A percentile compares a stretch with the other conserved stretches of the same genome.
phyloP scores from a whole-genome alignment of 2,329 filamentous ascomycete species.

The Sarocladiaceae sp. region DNA sequence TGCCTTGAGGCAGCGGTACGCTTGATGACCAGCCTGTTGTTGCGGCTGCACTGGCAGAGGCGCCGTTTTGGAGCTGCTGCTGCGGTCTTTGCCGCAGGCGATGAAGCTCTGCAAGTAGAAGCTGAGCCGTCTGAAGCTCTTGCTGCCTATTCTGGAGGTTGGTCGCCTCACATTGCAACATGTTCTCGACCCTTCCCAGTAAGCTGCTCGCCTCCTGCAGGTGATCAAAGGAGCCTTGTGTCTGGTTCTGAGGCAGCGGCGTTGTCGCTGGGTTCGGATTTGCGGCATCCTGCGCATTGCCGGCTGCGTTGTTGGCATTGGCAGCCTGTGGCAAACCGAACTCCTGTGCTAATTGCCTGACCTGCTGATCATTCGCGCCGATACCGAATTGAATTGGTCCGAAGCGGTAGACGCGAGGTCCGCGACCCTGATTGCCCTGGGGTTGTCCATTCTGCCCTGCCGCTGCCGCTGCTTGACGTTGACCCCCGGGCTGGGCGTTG shows the following conservation, averaged over 20 bases:
- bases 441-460: conserved; percentile 18
- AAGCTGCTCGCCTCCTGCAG: conserved; percentile 49
- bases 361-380: conserved; percentile 61
- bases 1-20: background rate
- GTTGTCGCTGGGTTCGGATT: conserved; percentile 8
- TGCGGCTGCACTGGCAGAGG: background rate
- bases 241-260: conserved; percentile 5
- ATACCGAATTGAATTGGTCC: conserved; percentile 72
- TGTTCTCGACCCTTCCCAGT: conserved; percentile 59
- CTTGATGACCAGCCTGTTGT: background rate
- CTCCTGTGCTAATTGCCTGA: conserved; percentile 61
- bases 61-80: conserved; percentile 22
- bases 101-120: conserved; percentile 60
- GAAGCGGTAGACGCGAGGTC: conserved; percentile 61
- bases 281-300: background rate
- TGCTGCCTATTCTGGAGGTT: conserved; percentile 56
- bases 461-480: conserved; percentile 10
- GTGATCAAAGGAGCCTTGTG: conserved; percentile 19
- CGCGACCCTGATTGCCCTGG: conserved; percentile 18
- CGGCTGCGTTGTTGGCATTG: conserved; percentile 15
- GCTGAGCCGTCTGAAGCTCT: conserved; percentile 62
- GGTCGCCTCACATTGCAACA: conserved; percentile 61
- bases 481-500: conserved; percentile 11
- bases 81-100: conserved; percentile 52
- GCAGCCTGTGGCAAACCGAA: conserved; percentile 40